phyloP scores from a whole-genome alignment of 495 filamentous ascomycete genomes.

The Schizothecium vesticola region DNA sequence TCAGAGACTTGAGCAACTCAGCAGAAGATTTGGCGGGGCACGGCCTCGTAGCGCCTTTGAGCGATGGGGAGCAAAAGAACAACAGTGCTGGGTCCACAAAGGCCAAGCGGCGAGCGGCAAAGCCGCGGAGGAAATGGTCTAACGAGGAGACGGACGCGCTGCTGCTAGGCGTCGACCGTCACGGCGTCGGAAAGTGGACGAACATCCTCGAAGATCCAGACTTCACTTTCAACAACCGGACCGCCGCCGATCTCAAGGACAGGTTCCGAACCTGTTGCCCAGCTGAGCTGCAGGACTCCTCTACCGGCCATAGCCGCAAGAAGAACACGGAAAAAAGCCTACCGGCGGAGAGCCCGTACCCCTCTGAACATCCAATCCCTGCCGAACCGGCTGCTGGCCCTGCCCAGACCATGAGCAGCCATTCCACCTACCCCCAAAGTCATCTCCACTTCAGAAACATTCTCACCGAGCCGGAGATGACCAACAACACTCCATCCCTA shows the following conservation, averaged over 20 bases:
- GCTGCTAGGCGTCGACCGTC: conserved; percentile 68
- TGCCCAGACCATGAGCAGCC: not conserved
- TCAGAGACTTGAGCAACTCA: conserved; percentile 19
- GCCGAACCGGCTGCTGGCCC: not conserved
- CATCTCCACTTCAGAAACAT: conserved; percentile 41
- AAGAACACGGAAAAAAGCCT: conserved; percentile 23
- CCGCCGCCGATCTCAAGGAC: conserved; percentile 80
- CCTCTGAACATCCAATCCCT: not conserved
- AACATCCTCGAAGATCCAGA: conserved; percentile 70
- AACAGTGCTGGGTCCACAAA: conserved; percentile 16
- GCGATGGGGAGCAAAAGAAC: conserved; percentile 17
- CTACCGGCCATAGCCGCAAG: conserved; percentile 15
- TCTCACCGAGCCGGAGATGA: conserved; percentile 36
- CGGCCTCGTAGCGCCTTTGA: conserved; percentile 16
- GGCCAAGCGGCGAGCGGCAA: conserved; percentile 38
- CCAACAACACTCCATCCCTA: conserved; percentile 8
- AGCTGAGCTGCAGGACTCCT: conserved; percentile 39
- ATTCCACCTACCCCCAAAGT: not conserved
- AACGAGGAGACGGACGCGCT: conserved; percentile 78
- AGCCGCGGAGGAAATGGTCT: conserved; percentile 63
- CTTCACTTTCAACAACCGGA: conserved; percentile 69
- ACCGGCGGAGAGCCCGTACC: not conserved
- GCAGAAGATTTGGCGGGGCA: conserved; percentile 24
- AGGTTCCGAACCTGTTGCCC: conserved; percentile 77
- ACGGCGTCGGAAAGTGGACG: conserved; percentile 86